A percentile compares a stretch with the other conserved stretches of the same genome.
Conservation (phyloP, 2,329 filamentous ascomycete species). For the Phaeophleospora eucalypticola region DNA sequence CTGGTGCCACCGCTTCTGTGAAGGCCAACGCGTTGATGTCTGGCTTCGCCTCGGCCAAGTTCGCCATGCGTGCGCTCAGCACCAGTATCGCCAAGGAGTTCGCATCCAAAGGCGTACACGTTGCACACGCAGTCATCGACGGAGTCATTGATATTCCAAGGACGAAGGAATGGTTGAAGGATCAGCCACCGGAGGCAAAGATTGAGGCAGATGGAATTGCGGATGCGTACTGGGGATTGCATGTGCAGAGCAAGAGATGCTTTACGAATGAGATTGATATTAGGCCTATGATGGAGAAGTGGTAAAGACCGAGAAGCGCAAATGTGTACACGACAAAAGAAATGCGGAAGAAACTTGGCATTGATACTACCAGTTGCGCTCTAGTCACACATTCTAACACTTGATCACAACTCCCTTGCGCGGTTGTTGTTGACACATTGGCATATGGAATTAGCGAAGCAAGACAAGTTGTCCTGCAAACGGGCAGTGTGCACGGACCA, state of each 20-base stretch:
- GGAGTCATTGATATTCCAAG: constrained; percentile 78
- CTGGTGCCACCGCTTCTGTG: constrained; percentile 77
- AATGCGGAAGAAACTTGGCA: no score
- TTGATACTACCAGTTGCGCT: no score
- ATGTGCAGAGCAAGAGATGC: constrained; percentile 71
- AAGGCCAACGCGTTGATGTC: constrained; percentile 67
- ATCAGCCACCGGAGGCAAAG: constrained; percentile 60
- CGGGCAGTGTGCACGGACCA: no score
- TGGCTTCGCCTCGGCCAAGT: constrained; percentile 74
- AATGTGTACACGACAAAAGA: no score
- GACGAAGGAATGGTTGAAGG: constrained; percentile 58
- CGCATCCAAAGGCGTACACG: constrained; percentile 76
- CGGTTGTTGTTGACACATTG: no score
- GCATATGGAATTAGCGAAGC: no score
- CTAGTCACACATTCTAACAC: no score
- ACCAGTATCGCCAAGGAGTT: constrained; percentile 80
- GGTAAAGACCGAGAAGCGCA: constrained; percentile 45
- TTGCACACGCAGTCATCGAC: constrained; percentile 71
- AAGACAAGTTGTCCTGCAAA: no score
- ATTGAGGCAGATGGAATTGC: constrained; percentile 80
- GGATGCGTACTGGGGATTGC: constrained; percentile 78
- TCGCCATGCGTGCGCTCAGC: constrained; percentile 67
- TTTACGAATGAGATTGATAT: constrained; percentile 82
- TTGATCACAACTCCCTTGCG: no score
- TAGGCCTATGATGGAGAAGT: constrained; percentile 79